Evolutionary conservation across 331 rosid species (phyloP).

Genomic region (Acacia concinna): DNA sequence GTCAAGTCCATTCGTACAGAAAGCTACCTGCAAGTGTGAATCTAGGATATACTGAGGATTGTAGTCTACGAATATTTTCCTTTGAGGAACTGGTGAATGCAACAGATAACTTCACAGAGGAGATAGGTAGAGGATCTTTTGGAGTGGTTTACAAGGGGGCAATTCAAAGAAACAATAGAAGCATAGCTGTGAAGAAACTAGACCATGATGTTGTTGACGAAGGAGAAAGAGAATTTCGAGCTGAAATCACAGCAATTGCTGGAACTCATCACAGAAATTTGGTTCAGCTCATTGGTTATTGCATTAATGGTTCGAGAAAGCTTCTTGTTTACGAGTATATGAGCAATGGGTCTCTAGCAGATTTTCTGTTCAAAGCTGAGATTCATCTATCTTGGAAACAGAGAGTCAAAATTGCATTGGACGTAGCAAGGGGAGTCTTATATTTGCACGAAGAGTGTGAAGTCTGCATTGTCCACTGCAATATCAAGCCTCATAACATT

Average conservation of each 20-base stretch:
- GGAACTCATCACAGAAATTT: conserved; percentile 50
- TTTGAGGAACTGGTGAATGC: conserved; percentile 35
- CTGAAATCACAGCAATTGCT: conserved; percentile 26
- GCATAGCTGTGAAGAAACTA: too few species aligned
- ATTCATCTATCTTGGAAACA: conserved; percentile 27
- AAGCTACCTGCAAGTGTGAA: conserved; percentile 14
- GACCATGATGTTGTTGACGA: too few species aligned
- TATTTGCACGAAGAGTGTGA: conserved; percentile 21
- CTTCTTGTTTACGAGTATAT: conserved; percentile 60
- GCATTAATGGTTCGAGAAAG: conserved; percentile 1
- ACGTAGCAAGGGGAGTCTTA: conserved; percentile 49
- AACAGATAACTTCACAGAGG: conserved; percentile 23
- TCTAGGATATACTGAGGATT: conserved; percentile 28
- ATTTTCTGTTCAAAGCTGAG: conserved; percentile 29
- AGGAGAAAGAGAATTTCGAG: too few species aligned
- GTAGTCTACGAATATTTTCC: conserved; percentile 35
- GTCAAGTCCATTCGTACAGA: neutral
- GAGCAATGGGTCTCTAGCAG: conserved; percentile 56
- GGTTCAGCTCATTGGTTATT: too few species aligned
- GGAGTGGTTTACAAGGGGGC: conserved; percentile 33
- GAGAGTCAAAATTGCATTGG: conserved; percentile 34
- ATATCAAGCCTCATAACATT: conserved; percentile 47
- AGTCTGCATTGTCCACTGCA: conserved; percentile 35
- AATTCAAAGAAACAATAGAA: too few species aligned
- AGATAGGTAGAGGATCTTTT: conserved; percentile 31